These are phyloP conservation scores for Stemphylium vesicarium DNA, from an alignment of 2,329 filamentous ascomycete species.

Conservation along the genomic window DNA sequence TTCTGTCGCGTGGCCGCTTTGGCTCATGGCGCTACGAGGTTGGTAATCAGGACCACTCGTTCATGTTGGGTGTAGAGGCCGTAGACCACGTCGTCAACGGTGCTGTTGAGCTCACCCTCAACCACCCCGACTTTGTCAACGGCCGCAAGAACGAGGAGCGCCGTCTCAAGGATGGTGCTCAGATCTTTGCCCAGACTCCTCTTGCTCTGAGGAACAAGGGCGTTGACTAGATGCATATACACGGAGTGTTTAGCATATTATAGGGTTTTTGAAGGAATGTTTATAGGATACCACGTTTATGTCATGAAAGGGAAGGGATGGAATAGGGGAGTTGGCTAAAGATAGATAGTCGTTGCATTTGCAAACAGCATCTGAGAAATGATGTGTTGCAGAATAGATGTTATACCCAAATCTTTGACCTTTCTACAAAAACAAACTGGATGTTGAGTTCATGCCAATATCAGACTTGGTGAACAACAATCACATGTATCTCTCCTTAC, in stretches of 20 bases:
- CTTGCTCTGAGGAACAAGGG: conserved; percentile 37
- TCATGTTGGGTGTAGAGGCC: conserved; percentile 96
- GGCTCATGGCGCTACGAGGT: conserved; percentile 98
- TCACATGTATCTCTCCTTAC: no score
- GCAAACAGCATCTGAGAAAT: neutral
- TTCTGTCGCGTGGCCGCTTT: conserved; percentile 95
- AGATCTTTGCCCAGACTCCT: conserved; percentile 59
- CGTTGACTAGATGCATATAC: conserved; percentile 23
- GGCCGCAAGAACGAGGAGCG: conserved; percentile 70
- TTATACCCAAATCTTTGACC: no score
- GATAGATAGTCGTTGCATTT: conserved; percentile 11
- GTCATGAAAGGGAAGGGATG: conserved; percentile 13
- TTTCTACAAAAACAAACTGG: no score
- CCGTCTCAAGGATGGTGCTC: conserved; percentile 66
- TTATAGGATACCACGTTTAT: conserved; percentile 23
- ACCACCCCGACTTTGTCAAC: conserved; percentile 98
- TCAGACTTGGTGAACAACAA: no score
- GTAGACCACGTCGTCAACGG: conserved; percentile 89
- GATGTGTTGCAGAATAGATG: neutral
- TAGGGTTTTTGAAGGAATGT: conserved; percentile 12
- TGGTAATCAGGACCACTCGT: conserved; percentile 96
- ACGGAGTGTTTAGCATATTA: conserved; percentile 19
- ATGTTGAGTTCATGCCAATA: no score
- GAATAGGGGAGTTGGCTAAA: conserved; percentile 13
- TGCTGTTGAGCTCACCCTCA: conserved; percentile 88